A percentile compares a stretch with the other conserved stretches of the same genome.
These are phyloP conservation scores for Phytopythium litorale DNA, from an alignment of 352 stramenopile species.

Conservation along the genomic window DNA sequence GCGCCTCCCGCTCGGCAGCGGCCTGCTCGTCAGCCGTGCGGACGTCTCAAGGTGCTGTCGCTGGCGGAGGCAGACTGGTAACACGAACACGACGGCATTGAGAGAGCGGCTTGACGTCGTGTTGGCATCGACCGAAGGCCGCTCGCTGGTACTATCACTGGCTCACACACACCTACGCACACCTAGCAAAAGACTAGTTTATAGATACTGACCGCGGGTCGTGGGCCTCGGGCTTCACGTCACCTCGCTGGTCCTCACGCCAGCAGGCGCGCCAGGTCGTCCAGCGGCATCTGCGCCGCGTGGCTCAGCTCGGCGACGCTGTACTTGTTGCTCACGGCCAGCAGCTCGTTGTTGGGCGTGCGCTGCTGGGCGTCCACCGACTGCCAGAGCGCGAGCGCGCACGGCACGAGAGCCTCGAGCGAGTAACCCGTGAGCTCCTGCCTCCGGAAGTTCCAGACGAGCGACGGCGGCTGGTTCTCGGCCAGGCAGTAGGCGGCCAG, in stretches of 20 bases:
- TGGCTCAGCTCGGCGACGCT: conserved; percentile 28
- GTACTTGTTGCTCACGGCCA: conserved; percentile 43
- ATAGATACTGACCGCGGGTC: not conserved
- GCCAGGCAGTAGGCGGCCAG: conserved; percentile 47
- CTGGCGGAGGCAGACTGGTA: not conserved
- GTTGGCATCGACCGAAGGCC: not conserved
- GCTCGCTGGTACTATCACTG: not conserved
- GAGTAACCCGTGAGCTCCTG: conserved; percentile 45
- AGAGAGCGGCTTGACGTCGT: not conserved
- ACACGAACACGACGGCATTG: not conserved
- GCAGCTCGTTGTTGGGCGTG: conserved; percentile 18
- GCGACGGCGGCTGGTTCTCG: conserved; percentile 30
- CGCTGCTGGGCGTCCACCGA: conserved; percentile 23
- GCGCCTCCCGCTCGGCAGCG: not conserved
- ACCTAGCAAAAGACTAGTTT: conserved; percentile 2
- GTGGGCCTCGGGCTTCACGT: not conserved
- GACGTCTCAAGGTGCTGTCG: not conserved
- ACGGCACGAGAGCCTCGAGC: conserved; percentile 36
- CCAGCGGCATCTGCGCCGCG: conserved; percentile 29
- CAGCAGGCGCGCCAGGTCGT: conserved; percentile 26
- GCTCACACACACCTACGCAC: not conserved
- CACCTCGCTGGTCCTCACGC: conserved; percentile 8
- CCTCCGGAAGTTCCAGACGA: conserved; percentile 41
- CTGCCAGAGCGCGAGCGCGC: conserved; percentile 28
- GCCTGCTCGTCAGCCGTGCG: not conserved